Percentiles rank a stretch among this genome's conserved stretches.
These are phyloP conservation scores for Silene conica DNA, from an alignment of 148 eudicot species.

Conservation along the genomic window DNA sequence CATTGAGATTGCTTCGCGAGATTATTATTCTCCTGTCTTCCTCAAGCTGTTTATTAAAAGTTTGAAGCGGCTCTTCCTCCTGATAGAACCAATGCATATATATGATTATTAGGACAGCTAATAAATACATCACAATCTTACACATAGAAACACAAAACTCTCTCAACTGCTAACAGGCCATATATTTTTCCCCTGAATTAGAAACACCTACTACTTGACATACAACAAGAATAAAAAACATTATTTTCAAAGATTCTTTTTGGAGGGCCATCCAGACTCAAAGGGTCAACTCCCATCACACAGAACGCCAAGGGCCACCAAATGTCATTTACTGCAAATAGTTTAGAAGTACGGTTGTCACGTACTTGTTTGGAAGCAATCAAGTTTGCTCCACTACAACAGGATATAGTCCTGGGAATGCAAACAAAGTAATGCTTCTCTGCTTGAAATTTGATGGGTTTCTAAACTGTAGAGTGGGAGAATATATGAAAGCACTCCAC, in stretches of 20 bases:
- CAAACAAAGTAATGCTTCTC: background rate
- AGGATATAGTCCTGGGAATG: background rate
- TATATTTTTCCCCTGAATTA: too few relatives aligned
- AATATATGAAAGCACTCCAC: background rate
- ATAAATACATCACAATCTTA: background rate
- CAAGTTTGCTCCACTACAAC: background rate
- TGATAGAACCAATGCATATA: constrained; percentile 29
- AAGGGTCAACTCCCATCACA: constrained; percentile 1
- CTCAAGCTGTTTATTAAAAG: constrained; percentile 89
- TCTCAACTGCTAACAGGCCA: background rate
- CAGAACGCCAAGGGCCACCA: background rate
- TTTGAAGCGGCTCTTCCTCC: constrained; percentile 83
- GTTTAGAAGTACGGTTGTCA: too few relatives aligned
- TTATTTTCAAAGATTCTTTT: background rate
- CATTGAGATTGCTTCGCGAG: constrained; percentile 80
- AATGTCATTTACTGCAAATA: background rate
- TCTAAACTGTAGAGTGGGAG: background rate
- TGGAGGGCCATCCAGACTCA: background rate
- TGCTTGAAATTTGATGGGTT: background rate
- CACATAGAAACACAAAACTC: background rate
- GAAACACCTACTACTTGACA: background rate
- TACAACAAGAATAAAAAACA: background rate
- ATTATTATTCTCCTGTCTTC: constrained; percentile 88
- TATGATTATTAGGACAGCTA: constrained; percentile 4
- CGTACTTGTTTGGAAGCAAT: background rate